phyloP scores from a whole-genome alignment of 768 basidiomycete genomes.

The Russula earlei region DNA sequence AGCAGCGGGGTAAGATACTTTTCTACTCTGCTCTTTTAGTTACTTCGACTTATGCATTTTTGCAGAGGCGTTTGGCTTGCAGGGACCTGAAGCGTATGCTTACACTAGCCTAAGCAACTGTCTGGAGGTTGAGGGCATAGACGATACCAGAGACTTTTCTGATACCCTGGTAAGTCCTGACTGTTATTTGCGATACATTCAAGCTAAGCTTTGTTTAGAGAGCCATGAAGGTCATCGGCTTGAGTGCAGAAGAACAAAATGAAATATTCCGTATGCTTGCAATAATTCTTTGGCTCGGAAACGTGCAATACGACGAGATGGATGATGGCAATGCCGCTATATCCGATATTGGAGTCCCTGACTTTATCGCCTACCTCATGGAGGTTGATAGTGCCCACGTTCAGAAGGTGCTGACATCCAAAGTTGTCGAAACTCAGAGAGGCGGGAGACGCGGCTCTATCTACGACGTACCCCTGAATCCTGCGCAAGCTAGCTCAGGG shows the following conservation, averaged over 20 bases:
- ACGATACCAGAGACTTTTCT: constrained; percentile 78
- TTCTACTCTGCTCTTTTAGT: not conserved
- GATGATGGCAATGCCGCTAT: constrained; percentile 85
- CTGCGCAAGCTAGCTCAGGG: constrained; percentile 80
- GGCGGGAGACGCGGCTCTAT: constrained; percentile 90
- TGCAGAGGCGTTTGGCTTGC: constrained; percentile 85
- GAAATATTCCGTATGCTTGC: constrained; percentile 94
- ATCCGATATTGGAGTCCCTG: constrained; percentile 78
- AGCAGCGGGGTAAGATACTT: constrained; percentile 64
- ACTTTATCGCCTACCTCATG: constrained; percentile 93
- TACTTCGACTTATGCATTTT: constrained; percentile 3
- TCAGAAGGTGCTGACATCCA: constrained; percentile 78
- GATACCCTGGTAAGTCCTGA: constrained; percentile 69
- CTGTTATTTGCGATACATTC: not conserved
- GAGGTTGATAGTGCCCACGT: constrained; percentile 71
- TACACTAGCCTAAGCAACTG: constrained; percentile 93
- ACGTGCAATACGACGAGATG: constrained; percentile 80
- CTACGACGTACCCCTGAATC: constrained; percentile 95
- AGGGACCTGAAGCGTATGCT: constrained; percentile 91
- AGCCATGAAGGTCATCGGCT: constrained; percentile 90
- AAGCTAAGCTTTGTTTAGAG: constrained; percentile 37
- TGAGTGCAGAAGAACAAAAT: constrained; percentile 74
- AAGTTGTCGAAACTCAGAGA: constrained; percentile 85
- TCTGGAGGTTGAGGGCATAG: constrained; percentile 81
- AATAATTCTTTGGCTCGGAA: constrained; percentile 90